Evolutionary conservation across 73 alveolate genomes (phyloP).

Genomic region (Effrenium voratum): DNA sequence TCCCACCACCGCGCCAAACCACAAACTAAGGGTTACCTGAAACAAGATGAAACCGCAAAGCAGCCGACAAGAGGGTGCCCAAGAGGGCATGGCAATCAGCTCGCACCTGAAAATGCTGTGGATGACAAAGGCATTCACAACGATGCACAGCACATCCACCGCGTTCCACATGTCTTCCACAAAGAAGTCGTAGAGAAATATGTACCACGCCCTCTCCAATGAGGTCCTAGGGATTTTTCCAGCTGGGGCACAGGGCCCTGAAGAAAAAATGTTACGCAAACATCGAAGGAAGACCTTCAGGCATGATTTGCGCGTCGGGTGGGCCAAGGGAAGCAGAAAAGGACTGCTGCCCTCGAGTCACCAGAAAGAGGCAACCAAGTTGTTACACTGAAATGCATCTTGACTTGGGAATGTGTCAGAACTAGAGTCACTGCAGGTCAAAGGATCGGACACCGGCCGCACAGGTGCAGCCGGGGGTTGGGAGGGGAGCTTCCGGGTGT

Average conservation of each 20-base stretch:
- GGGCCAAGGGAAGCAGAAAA: not conserved
- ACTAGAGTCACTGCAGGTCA: not conserved
- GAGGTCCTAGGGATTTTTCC: constrained; percentile 12
- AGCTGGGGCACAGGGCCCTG: too few species aligned
- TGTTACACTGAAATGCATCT: not conserved
- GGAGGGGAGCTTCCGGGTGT: not conserved
- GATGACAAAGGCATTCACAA: constrained; percentile 39
- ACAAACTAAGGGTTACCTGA: too few species aligned
- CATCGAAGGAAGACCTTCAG: too few species aligned
- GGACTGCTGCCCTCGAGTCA: not conserved
- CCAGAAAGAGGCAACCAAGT: not conserved
- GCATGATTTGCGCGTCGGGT: not conserved
- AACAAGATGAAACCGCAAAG: too few species aligned
- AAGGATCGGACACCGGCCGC: not conserved
- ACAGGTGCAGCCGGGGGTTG: not conserved
- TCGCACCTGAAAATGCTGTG: constrained; percentile 65
- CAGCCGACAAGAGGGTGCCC: too few species aligned
- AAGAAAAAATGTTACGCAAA: too few species aligned
- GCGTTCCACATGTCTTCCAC: constrained; percentile 47
- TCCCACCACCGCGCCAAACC: too few species aligned
- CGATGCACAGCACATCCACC: constrained; percentile 38
- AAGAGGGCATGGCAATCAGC: too few species aligned
- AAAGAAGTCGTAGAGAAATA: constrained; percentile 62
- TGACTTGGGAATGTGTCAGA: not conserved
- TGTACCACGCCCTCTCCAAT: constrained; percentile 49